A percentile compares a stretch with the other conserved stretches of the same genome.
phyloP scores from a whole-genome alignment of 768 basidiomycete species.

The Rhizopogon roseolus region DNA sequence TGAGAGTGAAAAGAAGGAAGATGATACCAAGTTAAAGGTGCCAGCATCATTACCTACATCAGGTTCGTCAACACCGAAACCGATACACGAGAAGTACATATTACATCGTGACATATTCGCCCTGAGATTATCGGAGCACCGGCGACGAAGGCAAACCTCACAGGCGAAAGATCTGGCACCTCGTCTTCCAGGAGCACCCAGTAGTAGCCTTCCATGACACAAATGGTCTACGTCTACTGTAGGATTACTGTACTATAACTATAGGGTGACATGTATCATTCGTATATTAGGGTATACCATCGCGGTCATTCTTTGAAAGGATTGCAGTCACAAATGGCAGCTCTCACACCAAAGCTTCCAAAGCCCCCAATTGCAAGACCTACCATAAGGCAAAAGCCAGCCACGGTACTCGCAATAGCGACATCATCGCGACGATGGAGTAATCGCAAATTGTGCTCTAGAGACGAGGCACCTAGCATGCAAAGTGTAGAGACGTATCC shows the following conservation, averaged over 20 bases:
- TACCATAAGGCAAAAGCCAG: conserved; percentile 71
- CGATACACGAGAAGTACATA: conserved; percentile 67
- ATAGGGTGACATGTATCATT: neutral
- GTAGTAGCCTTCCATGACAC: conserved; percentile 14
- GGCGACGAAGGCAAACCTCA: conserved; percentile 58
- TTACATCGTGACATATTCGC: conserved; percentile 83
- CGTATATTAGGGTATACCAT: neutral
- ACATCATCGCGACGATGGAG: conserved; percentile 71
- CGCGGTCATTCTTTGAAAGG: conserved; percentile 43
- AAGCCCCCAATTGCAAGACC: conserved; percentile 76
- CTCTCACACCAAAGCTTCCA: conserved; percentile 75
- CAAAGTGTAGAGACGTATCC: conserved; percentile 76
- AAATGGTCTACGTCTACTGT: neutral
- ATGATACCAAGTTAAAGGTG: conserved; percentile 20
- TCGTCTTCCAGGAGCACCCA: conserved; percentile 62
- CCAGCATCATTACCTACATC: conserved; percentile 24
- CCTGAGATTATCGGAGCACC: conserved; percentile 75
- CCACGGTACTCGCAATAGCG: conserved; percentile 79
- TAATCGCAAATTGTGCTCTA: conserved; percentile 73
- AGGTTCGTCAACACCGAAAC: conserved; percentile 27
- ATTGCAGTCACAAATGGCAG: conserved; percentile 65
- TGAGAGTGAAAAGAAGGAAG: conserved; percentile 32
- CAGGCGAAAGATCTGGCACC: conserved; percentile 70
- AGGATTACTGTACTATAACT: neutral
- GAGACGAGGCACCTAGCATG: conserved; percentile 79